A percentile compares a stretch with the other conserved stretches of the same genome.
Evolutionary conservation across 192 early-diverging fungal species (phyloP).

Genomic region (Coemansia sp.): DNA sequence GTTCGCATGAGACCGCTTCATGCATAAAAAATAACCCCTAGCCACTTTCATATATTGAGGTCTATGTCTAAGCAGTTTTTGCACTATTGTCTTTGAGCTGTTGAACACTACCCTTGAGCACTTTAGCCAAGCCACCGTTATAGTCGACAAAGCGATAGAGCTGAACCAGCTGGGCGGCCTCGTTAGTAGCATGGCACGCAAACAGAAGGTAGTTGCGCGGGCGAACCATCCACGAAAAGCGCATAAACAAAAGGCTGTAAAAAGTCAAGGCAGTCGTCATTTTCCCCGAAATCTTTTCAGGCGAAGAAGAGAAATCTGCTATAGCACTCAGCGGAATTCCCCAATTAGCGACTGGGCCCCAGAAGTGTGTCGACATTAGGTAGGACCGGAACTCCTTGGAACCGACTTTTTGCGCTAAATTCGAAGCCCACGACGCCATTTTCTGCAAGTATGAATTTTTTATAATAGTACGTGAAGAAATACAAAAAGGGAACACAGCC

Average conservation of each 20-base stretch:
- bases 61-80: slow-evolving; percentile 3
- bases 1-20: too few species aligned
- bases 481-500: too few species aligned
- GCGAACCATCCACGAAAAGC: slow-evolving; percentile 89
- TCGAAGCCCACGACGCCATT: slow-evolving; percentile 53
- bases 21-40: neutral
- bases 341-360: slow-evolving; percentile 76
- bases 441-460: neutral
- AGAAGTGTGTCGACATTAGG: slow-evolving; percentile 63
- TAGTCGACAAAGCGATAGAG: slow-evolving; percentile 81
- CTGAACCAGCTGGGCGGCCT: slow-evolving; percentile 83
- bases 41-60: neutral
- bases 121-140: slow-evolving; percentile 51
- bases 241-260: slow-evolving; percentile 92
- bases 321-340: slow-evolving; percentile 95
- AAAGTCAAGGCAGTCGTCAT: slow-evolving; percentile 89
- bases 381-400: slow-evolving; percentile 69
- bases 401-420: slow-evolving; percentile 54
- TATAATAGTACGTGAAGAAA: neutral
- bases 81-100: slow-evolving; percentile 17
- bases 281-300: slow-evolving; percentile 88
- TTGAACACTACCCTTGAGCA: slow-evolving; percentile 23
- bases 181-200: slow-evolving; percentile 91
- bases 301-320: slow-evolving; percentile 85
- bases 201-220: slow-evolving; percentile 91